Base-by-base conservation (phyloP, 176 grass and related monocot genomes). In the Melocanna baccifera region DNA sequence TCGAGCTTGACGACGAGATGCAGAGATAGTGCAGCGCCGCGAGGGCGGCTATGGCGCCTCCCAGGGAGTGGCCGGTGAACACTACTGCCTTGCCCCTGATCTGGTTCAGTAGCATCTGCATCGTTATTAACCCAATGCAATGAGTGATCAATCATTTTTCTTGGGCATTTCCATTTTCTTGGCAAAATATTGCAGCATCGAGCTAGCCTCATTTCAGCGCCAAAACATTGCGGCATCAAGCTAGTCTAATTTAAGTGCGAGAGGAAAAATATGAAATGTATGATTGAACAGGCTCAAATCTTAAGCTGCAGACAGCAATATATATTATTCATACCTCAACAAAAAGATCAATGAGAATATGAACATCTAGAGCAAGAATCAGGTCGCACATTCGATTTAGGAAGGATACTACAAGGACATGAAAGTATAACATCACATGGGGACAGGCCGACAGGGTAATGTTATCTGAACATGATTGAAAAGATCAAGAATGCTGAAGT, bases 11-110 rank as follows among this genome's bases (percentile, higher is more conserved):
- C 11, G 85, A 87, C 18, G 86, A 89, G 52, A 84, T 89, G 79
- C 96, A 93, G 9, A 99, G 91, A 74, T 89, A 94, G 69, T 94
- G 84, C 67, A 99, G 90, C 3, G 93, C 84, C 4, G 85, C 83
- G 0, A 99, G 90, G 34, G 97, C 79, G 0, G 93, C 93, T 12
- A 99, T 67, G 69, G 88, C 56, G 0, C 97, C 97, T 45, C 97
- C 97, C 1, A 99, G 67, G 4, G 91, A 93, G 75, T 99, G 93
- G 67, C 97, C 97, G 0, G 97, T 96, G 66, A 99, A 94, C 70
- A 99, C 86, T 14, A 96, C 97, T 12, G 86, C 58, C 70, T 96
- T 99, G 59, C 92, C 90, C 53, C 37, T 92, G 57, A 89, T 92
- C 86, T 94, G 86, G 61, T 90, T 74, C 65, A 91, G 75, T 20